Evolutionary conservation across 345 rosid species (phyloP), one percentile per base, ranked within the genome.

Genomic region (Eucalyptus polybractea): DNA sequence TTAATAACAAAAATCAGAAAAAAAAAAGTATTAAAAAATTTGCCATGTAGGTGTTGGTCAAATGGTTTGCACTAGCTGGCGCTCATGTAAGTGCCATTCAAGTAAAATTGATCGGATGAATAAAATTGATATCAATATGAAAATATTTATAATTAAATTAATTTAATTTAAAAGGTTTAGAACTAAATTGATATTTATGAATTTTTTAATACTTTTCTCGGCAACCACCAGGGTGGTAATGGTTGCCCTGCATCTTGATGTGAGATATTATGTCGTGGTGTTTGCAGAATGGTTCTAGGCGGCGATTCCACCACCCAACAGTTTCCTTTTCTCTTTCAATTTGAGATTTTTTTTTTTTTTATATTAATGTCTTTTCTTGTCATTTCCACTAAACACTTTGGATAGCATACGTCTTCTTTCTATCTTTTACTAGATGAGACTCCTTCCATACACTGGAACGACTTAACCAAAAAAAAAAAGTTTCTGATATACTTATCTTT

Each of bases 101-200:
- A 19, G 2, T 0, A 53, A 53, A 53, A 53, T 19, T 53, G 10
- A 8, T 53, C 5, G 1, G 0, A 53, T 53, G 56, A 53, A 19
- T 1, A 19, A 53, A 19, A 53, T 19, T 53, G 5, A 53, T 53
- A 53, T 53, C 0, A 53, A 53, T 7, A 2, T 53, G 4, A 53
- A 53, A 53, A 19, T 3, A 1, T 53, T 53, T 7, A 19, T 53
- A 53, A 53, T 7, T 53, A 19, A 53, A 53, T 53, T 19, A 8
- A 53, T 7, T 53, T 0, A 53, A 19, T 53, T 53, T 53, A 2
- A 53, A 53, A 53, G 1, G 0, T 53, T 53, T 53, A 19, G 0
- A 1, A 2, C 56, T 53, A 19, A 53, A 53, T 19, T 53, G 0
- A 53, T 53, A 53, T 0, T 53, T 8, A 53, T 53, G 0, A 53